Conservation (phyloP, 2,329 filamentous ascomycete species). For the Ophiosphaerella narmari region DNA sequence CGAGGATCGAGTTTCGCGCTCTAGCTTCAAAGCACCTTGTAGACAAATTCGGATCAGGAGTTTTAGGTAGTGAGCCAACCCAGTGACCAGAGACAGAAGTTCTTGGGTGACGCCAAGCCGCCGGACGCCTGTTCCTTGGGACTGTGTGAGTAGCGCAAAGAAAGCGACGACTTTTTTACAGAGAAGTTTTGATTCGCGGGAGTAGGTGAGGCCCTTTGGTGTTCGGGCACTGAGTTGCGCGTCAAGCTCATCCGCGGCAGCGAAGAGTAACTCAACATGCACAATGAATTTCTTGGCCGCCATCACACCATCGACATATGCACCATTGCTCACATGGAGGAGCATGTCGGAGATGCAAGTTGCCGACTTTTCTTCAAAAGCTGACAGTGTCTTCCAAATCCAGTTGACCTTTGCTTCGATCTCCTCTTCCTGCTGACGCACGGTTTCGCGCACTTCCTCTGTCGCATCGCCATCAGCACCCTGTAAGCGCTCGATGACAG, state of each 20-base stretch:
- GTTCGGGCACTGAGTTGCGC: slow-evolving; percentile 68
- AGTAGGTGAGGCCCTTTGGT: slow-evolving; percentile 86
- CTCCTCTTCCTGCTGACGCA: slow-evolving; percentile 84
- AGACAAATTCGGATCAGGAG: slow-evolving; percentile 95
- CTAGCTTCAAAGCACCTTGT: slow-evolving; percentile 87
- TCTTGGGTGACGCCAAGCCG: slow-evolving; percentile 97
- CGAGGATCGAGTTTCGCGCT: slow-evolving; percentile 76
- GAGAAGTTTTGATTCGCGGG: slow-evolving; percentile 95
- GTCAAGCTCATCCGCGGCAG: slow-evolving; percentile 84
- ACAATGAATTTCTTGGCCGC: slow-evolving; percentile 95
- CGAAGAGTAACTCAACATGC: slow-evolving; percentile 92
- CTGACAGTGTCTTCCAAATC: slow-evolving; percentile 97
- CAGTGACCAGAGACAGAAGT: slow-evolving; percentile 94
- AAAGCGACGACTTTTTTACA: slow-evolving; percentile 99
- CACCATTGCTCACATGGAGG: slow-evolving; percentile 95
- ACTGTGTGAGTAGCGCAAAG: slow-evolving; percentile 92
- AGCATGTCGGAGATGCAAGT: slow-evolving; percentile 99
- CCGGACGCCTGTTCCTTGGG: slow-evolving; percentile 85
- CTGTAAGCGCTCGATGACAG: slow-evolving; percentile 41
- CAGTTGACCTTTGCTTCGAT: slow-evolving; percentile 98
- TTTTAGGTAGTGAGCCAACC: slow-evolving; percentile 95
- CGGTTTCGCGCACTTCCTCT: slow-evolving; percentile 71
- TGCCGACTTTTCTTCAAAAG: slow-evolving; percentile 95
- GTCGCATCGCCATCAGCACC: slow-evolving; percentile 60
- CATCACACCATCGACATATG: slow-evolving; percentile 91